Percentiles rank a stretch among this genome's conserved stretches.
Evolutionary conservation across 768 basidiomycete species (phyloP).

Genomic region (Tubosaeta sp.): DNA sequence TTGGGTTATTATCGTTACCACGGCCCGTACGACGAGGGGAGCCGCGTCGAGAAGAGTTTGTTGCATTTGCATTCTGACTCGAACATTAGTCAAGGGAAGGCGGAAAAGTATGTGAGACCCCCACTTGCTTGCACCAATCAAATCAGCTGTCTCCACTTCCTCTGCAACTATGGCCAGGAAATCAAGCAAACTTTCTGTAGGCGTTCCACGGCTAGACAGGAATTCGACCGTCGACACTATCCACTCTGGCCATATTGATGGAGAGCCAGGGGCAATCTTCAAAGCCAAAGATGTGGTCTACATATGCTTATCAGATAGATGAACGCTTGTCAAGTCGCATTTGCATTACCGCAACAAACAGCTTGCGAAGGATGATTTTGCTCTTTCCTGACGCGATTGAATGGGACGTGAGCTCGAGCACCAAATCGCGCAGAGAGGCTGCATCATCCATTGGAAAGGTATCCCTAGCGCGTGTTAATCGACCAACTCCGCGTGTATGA

Average conservation of each 20-base stretch:
- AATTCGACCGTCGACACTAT: conserved; percentile 59
- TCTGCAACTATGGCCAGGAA: conserved; percentile 83
- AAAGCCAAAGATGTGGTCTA: conserved; percentile 71
- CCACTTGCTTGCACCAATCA: conserved; percentile 70
- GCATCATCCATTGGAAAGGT: conserved; percentile 62
- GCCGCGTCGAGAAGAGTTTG: conserved; percentile 64
- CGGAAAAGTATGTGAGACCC: conserved; percentile 22
- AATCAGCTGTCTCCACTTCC: conserved; percentile 71
- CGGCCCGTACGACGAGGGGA: conserved; percentile 66
- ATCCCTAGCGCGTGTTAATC: conserved; percentile 49
- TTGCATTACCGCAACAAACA: conserved; percentile 72
- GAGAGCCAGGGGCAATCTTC: conserved; percentile 56
- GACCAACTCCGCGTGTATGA: background rate
- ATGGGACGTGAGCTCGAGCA: conserved; percentile 67
- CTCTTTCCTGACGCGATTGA: conserved; percentile 54
- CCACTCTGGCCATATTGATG: conserved; percentile 73
- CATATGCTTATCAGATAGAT: conserved; percentile 6
- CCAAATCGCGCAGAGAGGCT: conserved; percentile 54
- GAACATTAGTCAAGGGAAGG: conserved; percentile 6
- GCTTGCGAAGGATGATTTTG: conserved; percentile 77
- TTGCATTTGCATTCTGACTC: conserved; percentile 54
- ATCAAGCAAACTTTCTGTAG: conserved; percentile 60
- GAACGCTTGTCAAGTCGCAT: background rate
- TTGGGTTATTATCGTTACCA: conserved; percentile 52
- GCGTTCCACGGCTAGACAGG: conserved; percentile 57